These are phyloP conservation scores for Aureobasidium namibiae DNA, from an alignment of 2,329 filamentous ascomycete species.

Conservation along the genomic window DNA sequence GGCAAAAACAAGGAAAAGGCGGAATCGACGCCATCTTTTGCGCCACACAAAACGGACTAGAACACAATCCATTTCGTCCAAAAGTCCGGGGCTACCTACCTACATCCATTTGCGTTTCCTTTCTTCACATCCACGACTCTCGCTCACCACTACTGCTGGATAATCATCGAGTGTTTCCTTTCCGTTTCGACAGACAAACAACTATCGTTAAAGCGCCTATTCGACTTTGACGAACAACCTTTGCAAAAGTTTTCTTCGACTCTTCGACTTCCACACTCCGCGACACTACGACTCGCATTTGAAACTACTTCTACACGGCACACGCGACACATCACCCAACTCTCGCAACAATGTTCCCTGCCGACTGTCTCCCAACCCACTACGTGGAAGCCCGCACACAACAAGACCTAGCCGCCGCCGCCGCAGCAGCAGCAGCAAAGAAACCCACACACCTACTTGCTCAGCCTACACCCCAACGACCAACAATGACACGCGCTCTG, in stretches of 20 bases:
- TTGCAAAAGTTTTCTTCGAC: background rate
- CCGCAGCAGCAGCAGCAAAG: background rate
- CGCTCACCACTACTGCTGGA: background rate
- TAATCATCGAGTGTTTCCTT: background rate
- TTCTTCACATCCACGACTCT: background rate
- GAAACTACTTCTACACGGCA: background rate
- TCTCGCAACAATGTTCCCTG: constrained; percentile 24
- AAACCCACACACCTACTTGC: background rate
- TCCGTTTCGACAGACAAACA: background rate
- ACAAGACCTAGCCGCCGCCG: constrained; percentile 1
- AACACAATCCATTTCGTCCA: background rate
- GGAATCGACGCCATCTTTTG: background rate
- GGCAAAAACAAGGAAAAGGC: background rate
- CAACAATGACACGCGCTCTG: constrained; percentile 6
- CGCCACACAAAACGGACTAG: background rate
- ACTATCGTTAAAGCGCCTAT: background rate
- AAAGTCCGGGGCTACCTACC: background rate
- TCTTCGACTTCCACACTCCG: background rate
- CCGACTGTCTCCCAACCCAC: constrained; percentile 23
- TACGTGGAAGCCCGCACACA: constrained; percentile 25
- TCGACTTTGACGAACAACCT: background rate
- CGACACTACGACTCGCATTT: background rate
- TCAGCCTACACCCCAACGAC: background rate
- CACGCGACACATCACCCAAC: background rate
- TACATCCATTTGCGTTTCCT: background rate